Evolutionary conservation across 352 stramenopile genomes (phyloP), one percentile per base, ranked within the genome.

Genomic region (Pythium volutum): DNA sequence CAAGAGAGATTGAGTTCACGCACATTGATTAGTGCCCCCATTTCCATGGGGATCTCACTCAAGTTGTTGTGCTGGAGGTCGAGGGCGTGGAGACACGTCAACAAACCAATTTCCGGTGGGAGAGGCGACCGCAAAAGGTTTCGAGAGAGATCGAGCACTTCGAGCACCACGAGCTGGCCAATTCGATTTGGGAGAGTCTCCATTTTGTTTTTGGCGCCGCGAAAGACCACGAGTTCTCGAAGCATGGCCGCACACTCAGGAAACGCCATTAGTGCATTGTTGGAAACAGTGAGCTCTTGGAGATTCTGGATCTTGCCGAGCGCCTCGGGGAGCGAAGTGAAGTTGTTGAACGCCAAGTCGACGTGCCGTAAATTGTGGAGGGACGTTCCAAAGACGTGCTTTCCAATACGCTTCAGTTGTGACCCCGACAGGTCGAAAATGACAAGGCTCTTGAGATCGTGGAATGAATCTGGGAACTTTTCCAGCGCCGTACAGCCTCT

Each of bases 1-100:
- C 79, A 84, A 16, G 76, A 79, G 22, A 92, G 36, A 41, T 86
- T 56, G 16, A 95, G 64, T 46, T 78, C 64, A 12, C 61, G 52
- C 34, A 91, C 54, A n/a, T 75, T 67, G 6, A 73, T 70, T 12
- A 91, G 70, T 0, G 79, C 73, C 4, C 72, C 75, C 43, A 89
- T 46, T 43, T 88, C 79, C 14, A 85, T 66, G 11, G 80, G 77
- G n/a, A 89, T 49, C 9, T 27, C 46, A 12, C 54, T 52, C 12
- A 89, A 33, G 9, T 56, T 60, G 43, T 89, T 89, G 38, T 73
- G 70, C 1, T 71, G 61, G 0, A 87, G 63, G 22, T 79, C 50
- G 1, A 89, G 45, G 10, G 23, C 54, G 11, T 61, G 68, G 22
- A 88, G 64, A 7, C 47, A 66, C 4, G 31, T 61, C 38, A 85